phyloP scores from a whole-genome alignment of 1,139 yeast species.

The Geotrichum australiense region DNA sequence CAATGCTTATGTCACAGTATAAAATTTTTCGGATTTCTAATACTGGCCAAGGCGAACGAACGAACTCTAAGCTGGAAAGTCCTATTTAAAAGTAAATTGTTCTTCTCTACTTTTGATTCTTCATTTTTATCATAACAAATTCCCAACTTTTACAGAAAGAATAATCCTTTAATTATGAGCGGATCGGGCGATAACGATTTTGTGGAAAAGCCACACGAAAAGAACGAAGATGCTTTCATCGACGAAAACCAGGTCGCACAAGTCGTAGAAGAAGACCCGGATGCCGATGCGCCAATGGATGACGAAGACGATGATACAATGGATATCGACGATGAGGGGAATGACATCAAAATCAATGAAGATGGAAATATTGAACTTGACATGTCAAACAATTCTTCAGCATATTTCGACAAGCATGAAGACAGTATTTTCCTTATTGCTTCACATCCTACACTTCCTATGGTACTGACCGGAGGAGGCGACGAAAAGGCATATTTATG shows the following conservation, averaged over 20 bases:
- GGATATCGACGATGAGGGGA: slow-evolving; percentile 20
- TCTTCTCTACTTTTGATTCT: too few relatives aligned
- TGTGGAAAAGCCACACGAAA: slow-evolving; percentile 14
- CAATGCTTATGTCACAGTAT: too few relatives aligned
- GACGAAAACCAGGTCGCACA: slow-evolving; percentile 28
- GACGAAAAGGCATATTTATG: slow-evolving; percentile 85
- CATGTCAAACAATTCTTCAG: slow-evolving; percentile 78
- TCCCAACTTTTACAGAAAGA: neutral
- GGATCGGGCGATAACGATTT: neutral
- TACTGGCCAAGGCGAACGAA: too few relatives aligned
- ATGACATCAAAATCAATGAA: slow-evolving; percentile 18
- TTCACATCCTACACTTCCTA: slow-evolving; percentile 74
- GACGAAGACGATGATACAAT: slow-evolving; percentile 21
- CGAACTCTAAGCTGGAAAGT: too few relatives aligned
- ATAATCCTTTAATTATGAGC: too few relatives aligned
- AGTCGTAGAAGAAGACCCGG: slow-evolving; percentile 26
- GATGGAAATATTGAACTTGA: slow-evolving; percentile 56
- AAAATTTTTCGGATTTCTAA: too few relatives aligned
- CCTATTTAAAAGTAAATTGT: too few relatives aligned
- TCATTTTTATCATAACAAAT: too few relatives aligned
- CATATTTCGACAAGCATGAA: slow-evolving; percentile 81
- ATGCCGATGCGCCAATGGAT: slow-evolving; percentile 21
- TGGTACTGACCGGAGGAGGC: slow-evolving; percentile 83
- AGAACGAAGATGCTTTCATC: slow-evolving; percentile 22
- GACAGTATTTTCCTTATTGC: slow-evolving; percentile 78